A percentile compares a stretch with the other conserved stretches of the same genome.
Evolutionary conservation across 192 early-diverging fungal species (phyloP).

Genomic region (Coemansia sp.): DNA sequence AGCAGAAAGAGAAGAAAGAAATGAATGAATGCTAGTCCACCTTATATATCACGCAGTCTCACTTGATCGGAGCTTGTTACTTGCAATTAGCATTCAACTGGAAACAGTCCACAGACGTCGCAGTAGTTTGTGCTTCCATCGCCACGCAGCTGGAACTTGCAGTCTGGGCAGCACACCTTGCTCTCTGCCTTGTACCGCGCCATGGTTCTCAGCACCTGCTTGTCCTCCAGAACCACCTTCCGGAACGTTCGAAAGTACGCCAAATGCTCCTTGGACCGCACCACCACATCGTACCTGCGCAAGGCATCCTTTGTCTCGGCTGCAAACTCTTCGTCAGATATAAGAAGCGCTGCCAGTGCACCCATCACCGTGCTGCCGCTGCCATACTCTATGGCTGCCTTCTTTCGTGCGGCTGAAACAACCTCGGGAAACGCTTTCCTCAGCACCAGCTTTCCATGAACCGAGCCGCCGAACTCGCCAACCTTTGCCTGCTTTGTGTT

Average conservation of each 20-base stretch:
- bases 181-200: conserved; percentile 17
- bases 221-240: conserved; percentile 40
- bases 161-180: conserved; percentile 63
- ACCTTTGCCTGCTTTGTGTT: conserved; percentile 42
- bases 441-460: conserved; percentile 63
- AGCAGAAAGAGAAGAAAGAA: too few species aligned
- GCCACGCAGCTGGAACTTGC: conserved; percentile 60
- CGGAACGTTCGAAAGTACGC: conserved; percentile 61
- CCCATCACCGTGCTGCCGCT: conserved; percentile 61
- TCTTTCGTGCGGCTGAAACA: conserved; percentile 60
- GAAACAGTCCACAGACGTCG: conserved; percentile 65
- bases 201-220: conserved; percentile 9
- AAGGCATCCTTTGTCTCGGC: conserved; percentile 33
- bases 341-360: conserved; percentile 40
- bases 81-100: conserved; percentile 40
- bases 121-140: conserved; percentile 57
- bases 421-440: conserved; percentile 65
- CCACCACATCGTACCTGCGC: conserved; percentile 53
- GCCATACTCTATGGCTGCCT: conserved; percentile 69
- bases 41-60: too few species aligned
- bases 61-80: too few species aligned
- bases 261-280: conserved; percentile 64
- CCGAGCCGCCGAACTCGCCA: conserved; percentile 37
- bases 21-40: too few species aligned
- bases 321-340: conserved; percentile 21